phyloP scores from a whole-genome alignment of 2,329 filamentous ascomycete genomes.

The Purpureocillium takamizusanense region DNA sequence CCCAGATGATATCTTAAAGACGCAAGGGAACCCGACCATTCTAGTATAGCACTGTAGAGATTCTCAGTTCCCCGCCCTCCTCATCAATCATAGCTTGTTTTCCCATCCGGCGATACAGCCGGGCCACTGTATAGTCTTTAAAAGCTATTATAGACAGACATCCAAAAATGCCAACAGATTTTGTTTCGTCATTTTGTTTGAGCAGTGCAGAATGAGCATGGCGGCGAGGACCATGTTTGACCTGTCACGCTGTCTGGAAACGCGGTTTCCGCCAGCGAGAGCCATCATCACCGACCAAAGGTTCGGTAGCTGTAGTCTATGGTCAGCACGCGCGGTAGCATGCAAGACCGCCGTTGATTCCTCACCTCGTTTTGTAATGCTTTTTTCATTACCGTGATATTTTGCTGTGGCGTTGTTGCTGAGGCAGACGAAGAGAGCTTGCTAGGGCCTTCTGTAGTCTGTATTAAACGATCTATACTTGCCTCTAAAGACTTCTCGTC shows the following conservation, averaged over 20 bases:
- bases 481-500: background rate
- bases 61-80: background rate
- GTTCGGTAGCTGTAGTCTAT: background rate
- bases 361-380: background rate
- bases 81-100: background rate
- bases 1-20: too few species aligned
- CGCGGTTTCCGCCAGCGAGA: background rate
- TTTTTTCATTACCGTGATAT: background rate
- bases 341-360: too few species aligned
- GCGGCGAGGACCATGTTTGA: background rate
- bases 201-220: background rate
- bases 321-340: background rate
- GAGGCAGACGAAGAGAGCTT: background rate
- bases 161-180: background rate
- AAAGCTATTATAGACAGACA: background rate
- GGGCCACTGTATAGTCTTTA: background rate
- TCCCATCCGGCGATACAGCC: background rate
- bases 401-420: background rate
- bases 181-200: background rate
- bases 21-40: too few species aligned
- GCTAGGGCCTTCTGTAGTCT: background rate
- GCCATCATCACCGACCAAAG: constrained; percentile 1
- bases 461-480: background rate
- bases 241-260: background rate
- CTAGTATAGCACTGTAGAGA: background rate